These are phyloP conservation scores for Hanseniaspora occidentalis DNA, from an alignment of 805 yeast genomes.

Conservation along the genomic window DNA sequence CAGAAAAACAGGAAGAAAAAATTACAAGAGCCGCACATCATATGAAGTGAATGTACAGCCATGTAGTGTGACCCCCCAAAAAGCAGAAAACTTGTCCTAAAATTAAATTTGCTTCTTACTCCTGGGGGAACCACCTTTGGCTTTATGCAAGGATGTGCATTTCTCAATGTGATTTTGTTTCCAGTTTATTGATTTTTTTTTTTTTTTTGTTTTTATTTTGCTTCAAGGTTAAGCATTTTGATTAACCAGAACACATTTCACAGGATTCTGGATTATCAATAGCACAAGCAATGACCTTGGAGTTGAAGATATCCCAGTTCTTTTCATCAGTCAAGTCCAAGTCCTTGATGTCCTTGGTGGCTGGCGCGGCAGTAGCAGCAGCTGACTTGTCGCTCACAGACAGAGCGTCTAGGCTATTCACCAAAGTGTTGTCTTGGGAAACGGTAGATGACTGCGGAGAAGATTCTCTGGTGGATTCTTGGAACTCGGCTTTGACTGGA, in stretches of 20 bases:
- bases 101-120: too few species aligned
- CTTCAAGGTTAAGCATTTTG: background rate
- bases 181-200: background rate
- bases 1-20: too few species aligned
- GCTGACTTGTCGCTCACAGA: conserved; percentile 20
- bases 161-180: background rate
- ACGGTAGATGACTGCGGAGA: conserved; percentile 26
- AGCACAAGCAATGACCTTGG: conserved; percentile 92
- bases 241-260: conserved; percentile 95
- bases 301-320: conserved; percentile 77
- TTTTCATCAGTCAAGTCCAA: conserved; percentile 29
- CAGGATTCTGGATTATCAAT: conserved; percentile 95
- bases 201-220: background rate
- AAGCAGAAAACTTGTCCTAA: too few species aligned
- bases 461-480: conserved; percentile 14
- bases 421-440: conserved; percentile 31
- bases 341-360: conserved; percentile 13
- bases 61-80: too few species aligned
- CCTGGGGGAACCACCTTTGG: too few species aligned
- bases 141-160: too few species aligned
- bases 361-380: conserved; percentile 12
- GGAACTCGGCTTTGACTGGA: too few species aligned
- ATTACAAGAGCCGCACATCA: too few species aligned
- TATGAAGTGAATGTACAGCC: too few species aligned
- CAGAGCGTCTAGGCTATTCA: conserved; percentile 24